Evolutionary conservation across 352 stramenopile species (phyloP).

Genomic region (Pythium aristosporum): DNA sequence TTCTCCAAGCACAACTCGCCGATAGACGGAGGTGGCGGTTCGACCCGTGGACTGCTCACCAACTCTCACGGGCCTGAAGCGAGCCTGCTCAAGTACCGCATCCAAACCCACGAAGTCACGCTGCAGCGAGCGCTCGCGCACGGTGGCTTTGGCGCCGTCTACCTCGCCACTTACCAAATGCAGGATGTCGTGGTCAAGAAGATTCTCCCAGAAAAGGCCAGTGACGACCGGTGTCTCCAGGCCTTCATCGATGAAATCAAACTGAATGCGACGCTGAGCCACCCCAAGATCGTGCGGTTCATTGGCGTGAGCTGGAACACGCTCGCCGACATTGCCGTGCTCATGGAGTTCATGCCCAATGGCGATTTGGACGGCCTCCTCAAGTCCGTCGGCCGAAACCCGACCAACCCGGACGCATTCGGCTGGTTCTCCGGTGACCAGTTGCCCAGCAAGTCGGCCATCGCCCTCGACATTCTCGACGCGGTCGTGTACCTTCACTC

Average conservation of each 20-base stretch:
- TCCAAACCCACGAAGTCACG: conserved; percentile 60
- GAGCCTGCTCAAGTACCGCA: conserved; percentile 72
- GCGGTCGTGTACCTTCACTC: conserved; percentile 83
- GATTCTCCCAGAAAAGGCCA: conserved; percentile 79
- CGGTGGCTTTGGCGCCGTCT: conserved; percentile 75
- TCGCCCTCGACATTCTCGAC: conserved; percentile 76
- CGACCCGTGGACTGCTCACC: conserved; percentile 42
- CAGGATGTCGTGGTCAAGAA: conserved; percentile 79
- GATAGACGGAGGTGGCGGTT: conserved; percentile 9
- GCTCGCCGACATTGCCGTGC: conserved; percentile 77
- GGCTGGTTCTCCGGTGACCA: conserved; percentile 65
- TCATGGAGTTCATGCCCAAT: conserved; percentile 81
- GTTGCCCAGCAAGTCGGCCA: conserved; percentile 46
- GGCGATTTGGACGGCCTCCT: conserved; percentile 74
- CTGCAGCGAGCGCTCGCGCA: conserved; percentile 66
- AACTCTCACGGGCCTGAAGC: conserved; percentile 44
- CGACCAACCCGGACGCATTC: conserved; percentile 49
- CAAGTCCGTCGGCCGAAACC: conserved; percentile 38
- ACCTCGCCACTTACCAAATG: conserved; percentile 58
- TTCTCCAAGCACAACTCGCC: conserved; percentile 32
- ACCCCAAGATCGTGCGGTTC: conserved; percentile 81
- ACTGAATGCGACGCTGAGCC: conserved; percentile 72
- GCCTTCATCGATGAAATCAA: conserved; percentile 86
- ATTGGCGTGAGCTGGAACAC: conserved; percentile 85
- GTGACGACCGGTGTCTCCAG: conserved; percentile 62